Evolutionary conservation across 163 green algal genomes (phyloP), one percentile per base, ranked within the genome.

Genomic region (Smithsoniella earleae): DNA sequence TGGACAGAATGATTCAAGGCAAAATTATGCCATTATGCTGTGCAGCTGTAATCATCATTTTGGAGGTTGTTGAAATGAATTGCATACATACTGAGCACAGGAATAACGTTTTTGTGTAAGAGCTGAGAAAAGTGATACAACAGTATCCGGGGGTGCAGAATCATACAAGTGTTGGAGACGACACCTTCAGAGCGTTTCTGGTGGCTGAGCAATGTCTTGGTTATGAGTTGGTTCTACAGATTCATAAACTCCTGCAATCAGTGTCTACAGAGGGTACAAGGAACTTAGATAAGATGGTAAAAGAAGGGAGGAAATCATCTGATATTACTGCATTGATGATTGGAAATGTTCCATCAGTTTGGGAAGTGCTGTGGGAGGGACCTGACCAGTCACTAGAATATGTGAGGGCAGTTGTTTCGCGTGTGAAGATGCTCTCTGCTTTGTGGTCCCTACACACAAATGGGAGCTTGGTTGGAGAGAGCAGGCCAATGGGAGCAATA

Each of bases 331-430:
- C 73, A 30, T 79, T 92, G 43, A 46, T 90, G 46, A 30, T 52
- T 2, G 83, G 83, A 34, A 52, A 76, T 8, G 77, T 93, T 2
- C 84, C 84, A 0, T 46, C 36, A 36, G 27, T n/a, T 0, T 93
- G 87, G 86, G 83, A 89, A 40, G 37, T 52, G 2, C 38, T 79
- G 20, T 92, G 85, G 86, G 79, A 88, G 58, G 87, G 86, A 2
- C 83, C 82, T 2, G 76, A 79, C 27, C 62, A 76, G 0, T 82
- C 85, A 6, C 74, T 83, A 20, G 76, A 84, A 25, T 93, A 90
- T 81, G 80, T 83, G 34, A 74, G 76, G 16, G 79, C 79, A 1
- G 83, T 87, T 25, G 77, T 86, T 58, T 22, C 65, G n/a, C 75
- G 78, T 18, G 80, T 76, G 6, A 31, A 78, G 25, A 81, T 82